Conservation (phyloP, 345 rosid species). For the Alliaria petiolata region DNA sequence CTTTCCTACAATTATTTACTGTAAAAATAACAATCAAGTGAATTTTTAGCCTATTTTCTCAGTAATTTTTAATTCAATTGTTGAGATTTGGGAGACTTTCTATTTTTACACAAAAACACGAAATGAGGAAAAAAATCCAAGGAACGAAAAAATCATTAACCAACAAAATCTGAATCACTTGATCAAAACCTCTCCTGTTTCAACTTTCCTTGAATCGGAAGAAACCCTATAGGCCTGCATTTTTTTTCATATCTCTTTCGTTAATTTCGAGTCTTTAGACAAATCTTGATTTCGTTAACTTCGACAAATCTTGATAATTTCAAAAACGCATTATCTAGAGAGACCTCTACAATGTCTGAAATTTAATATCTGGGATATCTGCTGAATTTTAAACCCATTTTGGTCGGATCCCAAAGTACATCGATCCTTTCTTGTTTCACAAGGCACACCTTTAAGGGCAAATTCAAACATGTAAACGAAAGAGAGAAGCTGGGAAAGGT, state of each 20-base stretch:
- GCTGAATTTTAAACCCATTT: not conserved
- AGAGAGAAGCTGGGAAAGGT: not conserved
- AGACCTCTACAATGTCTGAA: not conserved
- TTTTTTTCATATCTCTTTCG: not conserved
- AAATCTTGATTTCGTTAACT: not conserved
- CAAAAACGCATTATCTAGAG: not conserved
- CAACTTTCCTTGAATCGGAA: not conserved
- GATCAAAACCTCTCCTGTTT: slow-evolving; percentile 1
- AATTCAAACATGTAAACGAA: slow-evolving; percentile 17
- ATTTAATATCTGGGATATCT: not conserved
- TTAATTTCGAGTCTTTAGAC: not conserved
- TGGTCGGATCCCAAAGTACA: not conserved
- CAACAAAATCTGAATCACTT: slow-evolving; percentile 10
- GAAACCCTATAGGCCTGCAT: slow-evolving; percentile 3
- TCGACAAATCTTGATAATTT: not conserved
- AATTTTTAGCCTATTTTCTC: slow-evolving; percentile 26
- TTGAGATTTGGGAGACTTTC: slow-evolving; percentile 21
- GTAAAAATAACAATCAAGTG: slow-evolving; percentile 9
- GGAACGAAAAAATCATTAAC: not conserved
- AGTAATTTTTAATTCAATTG: slow-evolving; percentile 18
- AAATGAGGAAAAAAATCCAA: not conserved
- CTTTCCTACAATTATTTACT: slow-evolving; percentile 13
- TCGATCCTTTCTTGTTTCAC: slow-evolving; percentile 7
- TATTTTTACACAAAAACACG: slow-evolving; percentile 24
- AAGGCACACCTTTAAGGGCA: not conserved